Base-by-base conservation (phyloP, 148 eudicot species). In the Dianthus caryophyllus region DNA sequence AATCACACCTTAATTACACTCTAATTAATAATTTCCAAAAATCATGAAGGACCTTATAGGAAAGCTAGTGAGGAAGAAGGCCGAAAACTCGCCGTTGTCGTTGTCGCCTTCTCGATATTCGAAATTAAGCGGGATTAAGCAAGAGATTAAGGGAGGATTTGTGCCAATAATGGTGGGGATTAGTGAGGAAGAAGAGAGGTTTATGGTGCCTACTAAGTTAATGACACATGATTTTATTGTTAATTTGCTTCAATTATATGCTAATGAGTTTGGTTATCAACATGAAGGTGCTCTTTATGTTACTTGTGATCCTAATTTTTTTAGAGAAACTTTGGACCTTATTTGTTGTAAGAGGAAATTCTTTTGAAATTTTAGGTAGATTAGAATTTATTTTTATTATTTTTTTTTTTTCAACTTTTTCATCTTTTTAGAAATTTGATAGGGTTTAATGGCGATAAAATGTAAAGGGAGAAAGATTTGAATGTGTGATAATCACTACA, bases 91-190 rank as follows among this genome's bases (percentile, higher is more conserved):
- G 12, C 26, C 49, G 0, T 56, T 57, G 18, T 18, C 13, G 20
- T 58, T 64, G 22, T 54, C 65, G 0, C 46, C 72, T 33, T 33
- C 38, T 25, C 57, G 72, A 58, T 69, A 58, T 20, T 46, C 72
- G 65, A 68, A 49, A 70, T 7, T 70, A 60, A 15, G 26, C 11
- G 44, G 30, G 17, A 39, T 13, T 29, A 58, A 24, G 9, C 27
- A 47, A 48, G 66, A 61, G 29, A 18, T 31, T 30, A 60, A 5
- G 11, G 49, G 44, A 49, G 73, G 73, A 16, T 61, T 14, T 17
- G 73, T 70, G 58, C 73, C 73, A 33, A 25, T 70, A 48, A 30
- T 70, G 46, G 66, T 70, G 8, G 73, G 73, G 2, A 61, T 39
- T 49, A 58, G 60, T 15, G 49, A 60, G 14, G 66, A 70, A 16